Evolutionary conservation across 2,329 filamentous ascomycete species (phyloP), one percentile per base, ranked within the genome.

Genomic region (Penicillium sp.): DNA sequence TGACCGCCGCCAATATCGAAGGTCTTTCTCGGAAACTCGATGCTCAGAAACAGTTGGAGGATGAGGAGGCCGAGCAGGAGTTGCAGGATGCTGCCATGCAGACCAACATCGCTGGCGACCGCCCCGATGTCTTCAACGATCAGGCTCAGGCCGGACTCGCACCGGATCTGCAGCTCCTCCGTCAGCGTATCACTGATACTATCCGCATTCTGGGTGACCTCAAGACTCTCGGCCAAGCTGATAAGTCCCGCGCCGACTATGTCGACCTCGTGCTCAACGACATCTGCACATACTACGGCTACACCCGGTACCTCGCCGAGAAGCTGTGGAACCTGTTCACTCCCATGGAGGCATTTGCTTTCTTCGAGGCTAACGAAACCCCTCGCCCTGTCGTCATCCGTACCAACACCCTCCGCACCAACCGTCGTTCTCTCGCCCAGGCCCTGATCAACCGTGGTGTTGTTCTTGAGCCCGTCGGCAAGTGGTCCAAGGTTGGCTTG

Each of bases 321-420:
- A 99, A 98, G 82, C 87, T 99, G 16, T 92, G 93, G 79, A 88
- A 89, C 70, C 86, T 99, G 7, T 98, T 99, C 78, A 87, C 92
- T 1, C 91, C 95, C 0, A 88, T 89, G 67, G 95, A 99, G 79
- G 95, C 95, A 0, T 96, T 98, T 67, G 93, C 93, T 54, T 99
- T 99, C 78, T 98, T 99, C 79, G 95, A 99, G 79, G 93, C 93
- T 68, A 99, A 99, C 86, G 95, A 99, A 79, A 92, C 91, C 27
- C 87, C 92, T 14, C 87, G 95, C 51, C 95, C 95, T 4, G 88
- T 99, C 57, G 95, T 99, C 64, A 96, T 99, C 72, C 88, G 95
- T 70, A 98, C 95, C 62, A 99, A 99, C 78, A 99, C 93, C 9
- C 85, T 99, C 58, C 89, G 92, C 67, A 88, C 87, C 16, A 86